Base-by-base conservation (phyloP, 2,329 filamentous ascomycete species). In the Aspergillus luchuensis region DNA sequence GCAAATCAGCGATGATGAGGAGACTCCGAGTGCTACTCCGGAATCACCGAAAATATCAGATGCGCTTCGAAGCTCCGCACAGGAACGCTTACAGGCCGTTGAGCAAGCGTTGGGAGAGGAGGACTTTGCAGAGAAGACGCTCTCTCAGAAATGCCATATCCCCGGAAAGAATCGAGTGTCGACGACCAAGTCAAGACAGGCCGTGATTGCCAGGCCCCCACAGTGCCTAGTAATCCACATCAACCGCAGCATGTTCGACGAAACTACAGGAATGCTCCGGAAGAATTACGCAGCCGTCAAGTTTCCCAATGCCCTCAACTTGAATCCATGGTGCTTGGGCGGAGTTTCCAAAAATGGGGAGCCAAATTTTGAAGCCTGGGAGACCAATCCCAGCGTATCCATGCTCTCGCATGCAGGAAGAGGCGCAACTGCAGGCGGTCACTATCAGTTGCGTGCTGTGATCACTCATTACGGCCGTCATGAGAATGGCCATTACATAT, bases 401-500 rank as follows among this genome's bases (percentile, higher is more conserved):
- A 93, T 96, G 90, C 84, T 95, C 17, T 83, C 88, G 0, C 85
- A 84, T 4, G 77, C 79, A 8, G 87, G 85, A 2, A 82, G 79
- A 62, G 77, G 78, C 0, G 86, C 87, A 2, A 82, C 61, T 30
- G 62, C 67, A 43, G 75, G 67, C 57, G 72, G 64, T 56, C 69
- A 89, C 1, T 98, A 96, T 73, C 87, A 91, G 71, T 81, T 98
- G 15, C 86, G 90, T 56, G 92, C 93, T 30, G 90, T 94, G 0
- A 86, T 98, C 8, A 95, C 92, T 1, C 95, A 98, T 72, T 91
- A 90, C 63, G 95, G 95, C 4, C 84, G 90, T 33, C 95, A 98
- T 74, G 92, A 97, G 63, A 97, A 96, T 69, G 95, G 95, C 0
- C 95, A 99, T 77, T 98, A 99, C 69, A 88, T 97, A 41, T 96